Conservation (phyloP, 352 stramenopile genomes). For the Globisporangium emineosum region DNA sequence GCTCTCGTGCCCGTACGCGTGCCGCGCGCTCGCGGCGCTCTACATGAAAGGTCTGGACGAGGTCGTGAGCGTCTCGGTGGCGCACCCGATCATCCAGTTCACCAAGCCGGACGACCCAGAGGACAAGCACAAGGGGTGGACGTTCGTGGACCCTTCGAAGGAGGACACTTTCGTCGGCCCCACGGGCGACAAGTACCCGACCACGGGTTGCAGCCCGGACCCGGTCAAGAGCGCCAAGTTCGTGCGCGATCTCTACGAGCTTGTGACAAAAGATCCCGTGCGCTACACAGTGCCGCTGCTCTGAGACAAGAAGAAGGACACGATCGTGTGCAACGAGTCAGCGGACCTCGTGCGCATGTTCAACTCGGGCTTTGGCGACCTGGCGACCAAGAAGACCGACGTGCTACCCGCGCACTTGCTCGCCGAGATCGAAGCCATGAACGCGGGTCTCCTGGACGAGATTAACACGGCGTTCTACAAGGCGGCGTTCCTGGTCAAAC, state of each 20-base stretch:
- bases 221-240: constrained; percentile 22
- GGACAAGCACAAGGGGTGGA: constrained; percentile 37
- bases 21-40: constrained; percentile 60
- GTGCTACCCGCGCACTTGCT: constrained; percentile 1
- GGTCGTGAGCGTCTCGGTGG: constrained; percentile 83
- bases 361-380: constrained; percentile 36
- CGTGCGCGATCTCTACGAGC: constrained; percentile 39
- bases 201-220: constrained; percentile 20
- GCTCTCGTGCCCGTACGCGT: constrained; percentile 85
- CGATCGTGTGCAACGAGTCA: constrained; percentile 81
- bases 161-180: constrained; percentile 1
- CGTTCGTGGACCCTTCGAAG: constrained; percentile 25
- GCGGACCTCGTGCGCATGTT: constrained; percentile 71
- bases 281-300: constrained; percentile 61
- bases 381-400: constrained; percentile 33
- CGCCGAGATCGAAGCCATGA: constrained; percentile 40
- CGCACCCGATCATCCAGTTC: constrained; percentile 47
- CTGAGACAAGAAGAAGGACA: constrained; percentile 58
- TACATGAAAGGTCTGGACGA: constrained; percentile 91
- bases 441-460: constrained; percentile 54
- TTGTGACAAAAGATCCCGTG: constrained; percentile 10
- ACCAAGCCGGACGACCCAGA: constrained; percentile 36
- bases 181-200: constrained; percentile 23
- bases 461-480: constrained; percentile 42
- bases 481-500: constrained; percentile 50